Percentiles rank a stretch among this genome's conserved stretches.
Conservation (phyloP, 805 yeast species). For the Groenewaldozyma salmanticensis region DNA sequence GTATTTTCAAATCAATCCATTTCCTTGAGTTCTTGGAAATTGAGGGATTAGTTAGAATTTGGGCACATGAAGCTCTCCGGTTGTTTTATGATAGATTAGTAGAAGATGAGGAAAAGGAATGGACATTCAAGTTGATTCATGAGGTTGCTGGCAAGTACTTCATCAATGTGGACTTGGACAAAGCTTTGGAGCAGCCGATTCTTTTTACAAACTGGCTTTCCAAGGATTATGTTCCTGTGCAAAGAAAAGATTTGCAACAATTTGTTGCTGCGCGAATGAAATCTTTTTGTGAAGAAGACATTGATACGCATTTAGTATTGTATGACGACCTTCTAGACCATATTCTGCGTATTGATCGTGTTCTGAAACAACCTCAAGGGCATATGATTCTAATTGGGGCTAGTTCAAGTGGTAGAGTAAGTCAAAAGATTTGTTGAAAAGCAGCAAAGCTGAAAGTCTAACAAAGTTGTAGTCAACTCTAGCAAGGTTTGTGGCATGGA, state of each 20-base stretch:
- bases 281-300: slow-evolving; percentile 71
- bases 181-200: slow-evolving; percentile 40
- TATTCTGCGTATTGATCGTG: slow-evolving; percentile 69
- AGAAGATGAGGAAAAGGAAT: slow-evolving; percentile 33
- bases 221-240: slow-evolving; percentile 48
- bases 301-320: slow-evolving; percentile 49
- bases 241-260: slow-evolving; percentile 34
- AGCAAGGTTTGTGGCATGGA: slow-evolving; percentile 81
- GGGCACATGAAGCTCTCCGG: slow-evolving; percentile 77
- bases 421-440: not conserved
- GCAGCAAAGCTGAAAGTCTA: not conserved
- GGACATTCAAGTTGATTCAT: slow-evolving; percentile 36
- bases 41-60: slow-evolving; percentile 45
- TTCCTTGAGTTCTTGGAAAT: slow-evolving; percentile 31
- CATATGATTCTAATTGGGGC: slow-evolving; percentile 81
- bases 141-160: slow-evolving; percentile 33
- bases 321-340: slow-evolving; percentile 68
- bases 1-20: slow-evolving; percentile 47
- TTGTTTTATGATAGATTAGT: slow-evolving; percentile 68
- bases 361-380: slow-evolving; percentile 77
- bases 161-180: slow-evolving; percentile 33
- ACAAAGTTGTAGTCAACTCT: slow-evolving; percentile 38
- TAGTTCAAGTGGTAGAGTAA: slow-evolving; percentile 62
- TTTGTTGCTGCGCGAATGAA: slow-evolving; percentile 57
- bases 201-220: slow-evolving; percentile 71